phyloP scores from a whole-genome alignment of 2,329 filamentous ascomycete species.

The Lasiodiplodia sp. region DNA sequence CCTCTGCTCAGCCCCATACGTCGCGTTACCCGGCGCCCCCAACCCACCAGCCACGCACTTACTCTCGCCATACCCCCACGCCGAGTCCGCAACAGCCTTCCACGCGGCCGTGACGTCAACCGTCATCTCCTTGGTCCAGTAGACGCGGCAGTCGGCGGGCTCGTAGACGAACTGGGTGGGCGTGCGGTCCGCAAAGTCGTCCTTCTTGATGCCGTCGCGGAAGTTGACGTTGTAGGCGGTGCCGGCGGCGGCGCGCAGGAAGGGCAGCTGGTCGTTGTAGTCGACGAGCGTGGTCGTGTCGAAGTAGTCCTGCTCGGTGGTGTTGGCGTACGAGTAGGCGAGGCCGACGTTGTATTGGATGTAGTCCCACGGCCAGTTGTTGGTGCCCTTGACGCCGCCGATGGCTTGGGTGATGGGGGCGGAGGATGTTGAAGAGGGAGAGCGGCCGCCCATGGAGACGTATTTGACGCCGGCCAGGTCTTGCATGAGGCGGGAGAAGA shows the following conservation, averaged over 20 bases:
- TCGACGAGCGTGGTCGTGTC: conserved; percentile 42
- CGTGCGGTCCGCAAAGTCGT: conserved; percentile 46
- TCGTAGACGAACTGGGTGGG: conserved; percentile 70
- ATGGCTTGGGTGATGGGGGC: conserved; percentile 60
- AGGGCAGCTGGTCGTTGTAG: conserved; percentile 43
- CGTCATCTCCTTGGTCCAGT: conserved; percentile 65
- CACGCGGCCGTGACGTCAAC: conserved; percentile 62
- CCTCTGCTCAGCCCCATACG: conserved; percentile 33
- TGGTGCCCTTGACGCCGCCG: conserved; percentile 69
- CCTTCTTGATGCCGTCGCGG: conserved; percentile 52
- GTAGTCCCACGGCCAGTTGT: conserved; percentile 41
- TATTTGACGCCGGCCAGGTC: conserved; percentile 61
- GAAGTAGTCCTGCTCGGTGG: conserved; percentile 39
- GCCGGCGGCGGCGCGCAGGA: conserved; percentile 40
- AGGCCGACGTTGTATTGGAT: conserved; percentile 40
- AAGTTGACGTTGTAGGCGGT: conserved; percentile 46
- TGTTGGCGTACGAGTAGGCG: conserved; percentile 29
- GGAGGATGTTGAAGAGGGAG: conserved; percentile 40
- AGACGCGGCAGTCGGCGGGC: conserved; percentile 67
- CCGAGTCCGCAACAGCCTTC: conserved; percentile 52
- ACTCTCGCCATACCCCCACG: conserved; percentile 40
- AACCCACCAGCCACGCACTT: conserved; percentile 45
- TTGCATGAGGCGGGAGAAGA: conserved; percentile 64
- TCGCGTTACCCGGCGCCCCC: conserved; percentile 29
- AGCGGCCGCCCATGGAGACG: conserved; percentile 67